These are phyloP conservation scores for Mimosa bimucronata DNA, from an alignment of 306 rosid genomes.

Conservation along the genomic window DNA sequence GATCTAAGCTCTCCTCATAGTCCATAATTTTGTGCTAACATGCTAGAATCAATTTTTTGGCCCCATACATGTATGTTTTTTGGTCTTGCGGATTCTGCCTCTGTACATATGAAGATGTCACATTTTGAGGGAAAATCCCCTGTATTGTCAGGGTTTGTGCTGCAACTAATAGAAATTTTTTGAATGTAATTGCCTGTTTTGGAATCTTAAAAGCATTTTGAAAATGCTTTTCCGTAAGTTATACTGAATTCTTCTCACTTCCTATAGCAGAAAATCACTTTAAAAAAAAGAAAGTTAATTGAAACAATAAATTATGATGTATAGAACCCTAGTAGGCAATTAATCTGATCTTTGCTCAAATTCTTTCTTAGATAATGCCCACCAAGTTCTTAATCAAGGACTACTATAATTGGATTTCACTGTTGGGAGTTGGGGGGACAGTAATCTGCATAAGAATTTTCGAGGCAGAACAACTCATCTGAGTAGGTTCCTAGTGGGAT, in stretches of 20 bases:
- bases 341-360: not conserved
- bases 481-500: not conserved
- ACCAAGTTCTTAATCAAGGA: not conserved
- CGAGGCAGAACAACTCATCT: not conserved
- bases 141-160: not conserved
- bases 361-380: not conserved
- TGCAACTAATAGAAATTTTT: not conserved
- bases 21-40: conserved; percentile 20
- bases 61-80: not conserved
- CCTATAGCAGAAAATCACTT: no score
- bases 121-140: not conserved
- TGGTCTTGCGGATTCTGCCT: conserved; percentile 17
- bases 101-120: conserved; percentile 30
- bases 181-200: not conserved
- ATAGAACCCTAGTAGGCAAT: not conserved
- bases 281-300: no score
- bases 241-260: no score
- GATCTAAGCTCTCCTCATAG: not conserved
- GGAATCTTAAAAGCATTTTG: no score
- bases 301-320: no score
- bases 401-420: not conserved
- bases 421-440: not conserved
- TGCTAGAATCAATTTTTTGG: conserved; percentile 27
- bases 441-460: not conserved
- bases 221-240: no score